A percentile compares a stretch with the other conserved stretches of the same genome.
These are phyloP conservation scores for Takashimella koratensis DNA, from an alignment of 1,284 basidiomycete species.

Conservation along the genomic window DNA sequence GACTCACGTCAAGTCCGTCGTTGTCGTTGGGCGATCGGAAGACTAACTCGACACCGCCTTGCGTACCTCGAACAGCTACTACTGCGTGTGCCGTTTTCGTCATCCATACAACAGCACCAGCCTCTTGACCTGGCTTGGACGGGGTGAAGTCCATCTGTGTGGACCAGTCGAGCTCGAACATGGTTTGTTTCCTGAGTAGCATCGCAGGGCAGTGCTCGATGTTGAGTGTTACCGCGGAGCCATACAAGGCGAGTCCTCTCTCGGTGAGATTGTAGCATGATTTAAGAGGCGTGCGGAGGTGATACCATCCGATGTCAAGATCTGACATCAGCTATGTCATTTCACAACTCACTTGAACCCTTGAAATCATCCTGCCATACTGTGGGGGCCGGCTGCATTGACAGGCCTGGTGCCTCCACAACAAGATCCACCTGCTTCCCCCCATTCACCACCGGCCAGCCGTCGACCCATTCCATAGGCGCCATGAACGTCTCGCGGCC, in stretches of 20 bases:
- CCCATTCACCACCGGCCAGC: constrained; percentile 20
- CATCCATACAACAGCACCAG: constrained; percentile 2
- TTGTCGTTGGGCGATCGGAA: constrained; percentile 6
- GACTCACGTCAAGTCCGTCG: constrained; percentile 1
- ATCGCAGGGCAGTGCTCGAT: constrained; percentile 13
- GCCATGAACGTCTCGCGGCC: constrained; percentile 21
- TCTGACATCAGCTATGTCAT: constrained; percentile 4
- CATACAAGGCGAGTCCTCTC: not conserved
- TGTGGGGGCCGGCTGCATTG: not conserved
- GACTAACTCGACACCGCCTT: constrained; percentile 7
- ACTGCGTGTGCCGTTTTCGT: not conserved
- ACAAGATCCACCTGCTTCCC: constrained; percentile 3
- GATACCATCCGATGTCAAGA: constrained; percentile 12
- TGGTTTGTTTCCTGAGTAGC: constrained; percentile 13
- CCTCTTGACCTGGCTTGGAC: constrained; percentile 5
- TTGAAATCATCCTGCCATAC: not conserved
- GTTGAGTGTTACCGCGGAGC: constrained; percentile 8
- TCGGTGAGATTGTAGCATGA: not conserved
- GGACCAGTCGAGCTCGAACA: constrained; percentile 11
- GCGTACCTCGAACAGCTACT: not conserved
- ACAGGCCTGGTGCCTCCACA: not conserved
- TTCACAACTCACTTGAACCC: not conserved
- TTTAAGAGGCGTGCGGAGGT: constrained; percentile 5
- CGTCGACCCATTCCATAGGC: constrained; percentile 22
- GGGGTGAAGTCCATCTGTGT: constrained; percentile 12